These are phyloP conservation scores for Cordyceps pruinosa DNA, from an alignment of 2,329 filamentous ascomycete genomes.

Conservation along the genomic window DNA sequence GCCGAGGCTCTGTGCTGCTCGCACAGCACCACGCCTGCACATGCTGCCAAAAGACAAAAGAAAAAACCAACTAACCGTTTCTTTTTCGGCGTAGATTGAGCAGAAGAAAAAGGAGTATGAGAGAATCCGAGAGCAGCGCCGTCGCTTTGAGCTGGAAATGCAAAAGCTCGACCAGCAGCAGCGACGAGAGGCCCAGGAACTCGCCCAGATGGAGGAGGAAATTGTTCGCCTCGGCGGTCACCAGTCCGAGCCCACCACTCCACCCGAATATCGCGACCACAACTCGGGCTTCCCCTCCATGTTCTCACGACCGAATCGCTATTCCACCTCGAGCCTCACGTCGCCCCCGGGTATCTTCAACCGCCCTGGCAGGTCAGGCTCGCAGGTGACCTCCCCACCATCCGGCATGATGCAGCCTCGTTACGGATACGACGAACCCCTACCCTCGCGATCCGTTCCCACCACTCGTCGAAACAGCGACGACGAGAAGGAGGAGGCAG, in stretches of 20 bases:
- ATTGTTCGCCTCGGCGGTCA: conserved; percentile 61
- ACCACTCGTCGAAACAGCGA: conserved; percentile 85
- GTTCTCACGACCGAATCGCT: conserved; percentile 78
- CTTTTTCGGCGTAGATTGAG: conserved; percentile 58
- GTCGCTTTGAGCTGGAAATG: conserved; percentile 88
- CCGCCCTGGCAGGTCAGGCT: conserved; percentile 68
- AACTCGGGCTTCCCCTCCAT: conserved; percentile 65
- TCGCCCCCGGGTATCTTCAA: conserved; percentile 71
- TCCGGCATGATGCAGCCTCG: conserved; percentile 53
- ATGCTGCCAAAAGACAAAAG: background rate
- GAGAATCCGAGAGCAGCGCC: conserved; percentile 78
- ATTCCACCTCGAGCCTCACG: conserved; percentile 81
- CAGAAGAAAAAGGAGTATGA: conserved; percentile 93
- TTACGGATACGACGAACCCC: conserved; percentile 41
- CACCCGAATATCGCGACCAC: conserved; percentile 80
- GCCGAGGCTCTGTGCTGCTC: background rate
- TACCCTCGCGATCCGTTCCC: conserved; percentile 76
- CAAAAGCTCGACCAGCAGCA: conserved; percentile 81
- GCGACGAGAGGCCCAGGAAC: conserved; percentile 73
- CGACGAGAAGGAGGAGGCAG: conserved; percentile 73
- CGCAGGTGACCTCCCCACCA: conserved; percentile 73
- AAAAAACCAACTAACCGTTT: conserved; percentile 28
- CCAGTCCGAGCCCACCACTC: conserved; percentile 92
- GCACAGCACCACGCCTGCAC: background rate
- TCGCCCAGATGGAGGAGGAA: conserved; percentile 78